These are phyloP conservation scores for Marasmius sp. DNA, from an alignment of 1,284 basidiomycete genomes.

Conservation along the genomic window DNA sequence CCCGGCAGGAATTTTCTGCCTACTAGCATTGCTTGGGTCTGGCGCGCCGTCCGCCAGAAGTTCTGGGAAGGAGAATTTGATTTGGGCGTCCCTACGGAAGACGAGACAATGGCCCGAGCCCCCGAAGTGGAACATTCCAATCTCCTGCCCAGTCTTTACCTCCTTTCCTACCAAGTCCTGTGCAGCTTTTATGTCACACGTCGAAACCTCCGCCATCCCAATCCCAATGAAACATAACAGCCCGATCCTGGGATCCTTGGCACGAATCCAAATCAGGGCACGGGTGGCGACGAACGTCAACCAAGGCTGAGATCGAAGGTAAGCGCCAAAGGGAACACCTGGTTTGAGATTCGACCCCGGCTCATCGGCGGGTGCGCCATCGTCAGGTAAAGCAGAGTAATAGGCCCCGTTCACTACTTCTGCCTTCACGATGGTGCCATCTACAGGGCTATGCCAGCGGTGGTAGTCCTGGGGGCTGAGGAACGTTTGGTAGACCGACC, in stretches of 20 bases:
- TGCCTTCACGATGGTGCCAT: constrained; percentile 36
- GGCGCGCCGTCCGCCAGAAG: too few species aligned
- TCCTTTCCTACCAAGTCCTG: constrained; percentile 19
- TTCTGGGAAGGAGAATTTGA: background rate
- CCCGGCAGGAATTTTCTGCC: too few species aligned
- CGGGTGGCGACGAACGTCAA: constrained; percentile 40
- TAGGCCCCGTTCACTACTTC: constrained; percentile 40
- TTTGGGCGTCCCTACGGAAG: constrained; percentile 19
- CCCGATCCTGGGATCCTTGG: constrained; percentile 48
- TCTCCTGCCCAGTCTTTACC: constrained; percentile 28
- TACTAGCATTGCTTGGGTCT: too few species aligned
- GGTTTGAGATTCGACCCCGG: constrained; percentile 2
- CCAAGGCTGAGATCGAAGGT: constrained; percentile 22
- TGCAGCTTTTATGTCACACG: constrained; percentile 38
- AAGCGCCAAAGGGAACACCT: constrained; percentile 17
- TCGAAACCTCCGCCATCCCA: constrained; percentile 59
- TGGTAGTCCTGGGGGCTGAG: constrained; percentile 42
- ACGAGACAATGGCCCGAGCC: constrained; percentile 42
- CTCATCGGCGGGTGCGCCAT: background rate
- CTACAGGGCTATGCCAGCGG: constrained; percentile 44
- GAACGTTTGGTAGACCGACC: constrained; percentile 46
- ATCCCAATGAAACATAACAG: constrained; percentile 50
- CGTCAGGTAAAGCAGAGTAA: constrained; percentile 28
- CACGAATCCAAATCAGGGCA: constrained; percentile 51
- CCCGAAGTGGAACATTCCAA: constrained; percentile 50